phyloP scores from a whole-genome alignment of 192 early-diverging fungal species.

The Kappamyces sp. region DNA sequence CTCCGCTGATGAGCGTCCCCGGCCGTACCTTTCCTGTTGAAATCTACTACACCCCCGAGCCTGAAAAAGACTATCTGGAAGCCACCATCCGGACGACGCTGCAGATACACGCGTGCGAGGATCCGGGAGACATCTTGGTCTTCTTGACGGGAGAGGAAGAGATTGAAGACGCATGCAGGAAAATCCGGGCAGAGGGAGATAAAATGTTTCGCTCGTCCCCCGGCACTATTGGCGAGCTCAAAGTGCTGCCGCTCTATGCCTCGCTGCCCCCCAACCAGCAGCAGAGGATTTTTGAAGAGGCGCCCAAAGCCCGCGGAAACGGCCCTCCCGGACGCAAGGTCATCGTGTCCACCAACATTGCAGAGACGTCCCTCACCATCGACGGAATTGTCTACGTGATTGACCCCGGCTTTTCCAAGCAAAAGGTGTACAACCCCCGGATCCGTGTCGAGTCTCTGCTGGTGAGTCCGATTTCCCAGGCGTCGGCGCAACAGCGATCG shows the following conservation, averaged over 20 bases:
- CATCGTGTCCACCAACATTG: slow-evolving; percentile 95
- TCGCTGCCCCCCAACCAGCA: slow-evolving; percentile 85
- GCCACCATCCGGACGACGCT: slow-evolving; percentile 91
- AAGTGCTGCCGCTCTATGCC: slow-evolving; percentile 86
- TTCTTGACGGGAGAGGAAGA: slow-evolving; percentile 99
- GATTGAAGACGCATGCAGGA: slow-evolving; percentile 91
- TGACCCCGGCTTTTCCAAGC: slow-evolving; percentile 98
- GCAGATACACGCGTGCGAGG: slow-evolving; percentile 89
- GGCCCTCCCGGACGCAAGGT: slow-evolving; percentile 93
- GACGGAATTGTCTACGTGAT: slow-evolving; percentile 99
- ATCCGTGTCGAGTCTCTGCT: slow-evolving; percentile 92
- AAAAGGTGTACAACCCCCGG: slow-evolving; percentile 98
- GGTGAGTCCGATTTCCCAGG: slow-evolving; percentile 91
- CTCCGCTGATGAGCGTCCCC: slow-evolving; percentile 85
- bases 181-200: slow-evolving; percentile 72
- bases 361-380: slow-evolving; percentile 97
- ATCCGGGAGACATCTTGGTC: slow-evolving; percentile 91
- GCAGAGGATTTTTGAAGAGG: slow-evolving; percentile 86
- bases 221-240: slow-evolving; percentile 74
- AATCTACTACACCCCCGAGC: slow-evolving; percentile 93
- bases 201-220: slow-evolving; percentile 30
- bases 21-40: slow-evolving; percentile 99
- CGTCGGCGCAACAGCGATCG: slow-evolving; percentile 92
- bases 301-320: slow-evolving; percentile 73
- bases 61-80: slow-evolving; percentile 96